Base-by-base conservation (phyloP, 139 green algal species). In the Chloropicon primus region DNA sequence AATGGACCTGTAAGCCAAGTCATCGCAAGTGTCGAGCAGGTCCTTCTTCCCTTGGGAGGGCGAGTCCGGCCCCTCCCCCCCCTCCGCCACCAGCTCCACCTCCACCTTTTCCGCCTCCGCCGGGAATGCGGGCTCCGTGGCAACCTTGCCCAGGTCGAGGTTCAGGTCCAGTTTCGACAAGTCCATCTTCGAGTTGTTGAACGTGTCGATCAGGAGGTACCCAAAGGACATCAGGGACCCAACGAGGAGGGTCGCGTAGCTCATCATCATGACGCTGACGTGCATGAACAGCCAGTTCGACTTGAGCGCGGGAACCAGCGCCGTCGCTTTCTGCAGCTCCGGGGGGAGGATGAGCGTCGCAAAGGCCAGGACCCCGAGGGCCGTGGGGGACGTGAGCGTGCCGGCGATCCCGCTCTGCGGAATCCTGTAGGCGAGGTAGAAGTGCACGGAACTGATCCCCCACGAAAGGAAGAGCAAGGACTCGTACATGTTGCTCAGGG, bases 251-350 rank as follows among this genome's bases (percentile, higher is more conserved):
- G 78, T 79, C 3, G 73, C 78, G 74, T 82, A 82, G 2, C 22
- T 71, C 29, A 82, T 26, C 78, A 82, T 82, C 78, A 82, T 82
- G 41, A 82, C 78, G 24, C 28, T 78, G 25, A 82, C 78, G 78
- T 82, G 78, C 78, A 82, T 82, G 72, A 82, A 79, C 2, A 82
- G 75, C 78, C 78, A 82, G 53, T 82, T 82, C 0, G 27, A 75
- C 74, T 82, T 82, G 22, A 82, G 71, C 72, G 78, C 78, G 23
- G 78, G 78, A 1, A 82, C 78, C 26, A 82, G 41, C 72, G 78
- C 78, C 2, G 29, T 27, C 24, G 73, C 74, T 2, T 25, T 26
- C 74, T 82, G 78, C 28, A 82, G 53, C 78, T 82, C 78, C 17
- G 74, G 24, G 1, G 78, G 78, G 2, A 82, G 62, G 24, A 71